Evolutionary conservation across 164 flowering plant species (phyloP), one percentile per base, ranked within the genome.

Genomic region (Cinnamomum micranthum): DNA sequence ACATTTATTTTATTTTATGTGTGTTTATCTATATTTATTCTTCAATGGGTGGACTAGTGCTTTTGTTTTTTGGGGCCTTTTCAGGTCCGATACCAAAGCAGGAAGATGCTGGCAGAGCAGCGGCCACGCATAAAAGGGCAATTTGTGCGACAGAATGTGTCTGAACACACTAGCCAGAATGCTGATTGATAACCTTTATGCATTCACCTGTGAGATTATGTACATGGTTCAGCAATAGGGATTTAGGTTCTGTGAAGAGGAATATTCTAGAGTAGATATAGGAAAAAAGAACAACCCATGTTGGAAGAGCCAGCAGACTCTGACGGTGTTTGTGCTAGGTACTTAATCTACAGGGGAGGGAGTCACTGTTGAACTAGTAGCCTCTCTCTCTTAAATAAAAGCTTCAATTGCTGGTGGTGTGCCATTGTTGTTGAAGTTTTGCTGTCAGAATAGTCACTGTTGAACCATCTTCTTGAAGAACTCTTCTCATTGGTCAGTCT

Each of bases 51-150:
- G 70, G 28, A 20, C 72, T 68, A 69, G 19, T 27, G 4, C 24
- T 51, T 75, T 58, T 68, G 5, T 28, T 25, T 1, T 55, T 11
- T 25, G 14, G 31, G 4, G 11, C 47, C 0, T 41, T 15, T 82
- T 71, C 87, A 92, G 97, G 93, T 92, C 6, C 84, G 93, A n/a
- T 90, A 88, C 80, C 92, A 92, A 31, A 89, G 91, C 78, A 85
- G 97, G 72, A 92, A 92, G 86, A 81, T 73, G 79, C 77, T 92
- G 72, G 97, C 97, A 20, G 94, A 90, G 63, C 91, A 90, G 73
- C 82, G 94, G 74, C 97, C 94, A 33, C 91, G 94, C 2, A 80
- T 92, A 69, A 88, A 89, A 50, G 97, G 97, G 65, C 97, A 92
- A 77, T 90, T 92, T 81, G 92, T 90, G 73, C 83, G 88, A 62